Percentiles rank a stretch among this genome's conserved stretches.
These are phyloP conservation scores for Multifurca ochricompacta DNA, from an alignment of 768 basidiomycete species.

Conservation along the genomic window DNA sequence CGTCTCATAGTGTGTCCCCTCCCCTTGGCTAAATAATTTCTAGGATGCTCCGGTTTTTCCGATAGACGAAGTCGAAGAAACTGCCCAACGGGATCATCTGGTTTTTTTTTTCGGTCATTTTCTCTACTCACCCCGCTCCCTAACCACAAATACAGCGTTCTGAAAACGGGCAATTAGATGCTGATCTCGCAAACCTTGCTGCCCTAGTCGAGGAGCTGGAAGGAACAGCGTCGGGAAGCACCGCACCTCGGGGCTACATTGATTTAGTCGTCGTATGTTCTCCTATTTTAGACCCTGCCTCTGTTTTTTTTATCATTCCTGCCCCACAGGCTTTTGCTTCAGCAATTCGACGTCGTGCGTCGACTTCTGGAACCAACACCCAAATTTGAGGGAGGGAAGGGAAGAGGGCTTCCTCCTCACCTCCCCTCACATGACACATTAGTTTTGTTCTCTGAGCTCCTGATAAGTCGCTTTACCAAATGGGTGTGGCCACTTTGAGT, in stretches of 20 bases:
- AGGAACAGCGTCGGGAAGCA: neutral
- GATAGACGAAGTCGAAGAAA: neutral
- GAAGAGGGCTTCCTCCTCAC: neutral
- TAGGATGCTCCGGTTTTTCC: neutral
- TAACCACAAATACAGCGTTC: neutral
- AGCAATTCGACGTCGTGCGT: neutral
- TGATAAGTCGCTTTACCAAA: neutral
- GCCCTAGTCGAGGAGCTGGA: constrained; percentile 8
- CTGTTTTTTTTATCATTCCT: neutral
- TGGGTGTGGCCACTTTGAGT: constrained; percentile 1
- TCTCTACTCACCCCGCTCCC: neutral
- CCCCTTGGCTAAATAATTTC: neutral
- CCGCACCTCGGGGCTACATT: neutral
- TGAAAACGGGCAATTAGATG: neutral
- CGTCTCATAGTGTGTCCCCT: neutral
- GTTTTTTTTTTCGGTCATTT: neutral
- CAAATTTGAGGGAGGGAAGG: neutral
- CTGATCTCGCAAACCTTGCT: constrained; percentile 1
- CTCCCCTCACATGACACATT: neutral
- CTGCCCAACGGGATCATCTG: neutral
- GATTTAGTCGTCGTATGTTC: constrained; percentile 6
- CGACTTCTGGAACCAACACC: neutral
- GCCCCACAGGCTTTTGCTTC: constrained; percentile 5
- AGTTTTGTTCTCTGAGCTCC: neutral
- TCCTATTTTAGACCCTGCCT: neutral